These are phyloP conservation scores for Coemansia pectinata DNA, from an alignment of 192 early-diverging fungal species.

Conservation along the genomic window DNA sequence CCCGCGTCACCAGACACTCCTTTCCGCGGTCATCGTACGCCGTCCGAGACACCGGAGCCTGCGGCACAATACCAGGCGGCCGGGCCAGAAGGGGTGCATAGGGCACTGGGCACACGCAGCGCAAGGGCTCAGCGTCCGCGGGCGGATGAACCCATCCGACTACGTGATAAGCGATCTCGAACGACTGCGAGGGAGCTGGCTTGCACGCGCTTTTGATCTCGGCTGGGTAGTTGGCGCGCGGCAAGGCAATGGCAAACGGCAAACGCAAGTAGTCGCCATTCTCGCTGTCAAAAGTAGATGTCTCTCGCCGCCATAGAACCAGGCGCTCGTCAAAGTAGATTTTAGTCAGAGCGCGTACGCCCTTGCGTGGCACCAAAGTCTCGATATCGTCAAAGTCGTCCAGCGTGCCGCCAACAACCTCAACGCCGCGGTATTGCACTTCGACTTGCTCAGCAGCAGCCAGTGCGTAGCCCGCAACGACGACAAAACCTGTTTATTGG, in stretches of 20 bases:
- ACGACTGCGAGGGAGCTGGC: constrained; percentile 43
- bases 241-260: constrained; percentile 39
- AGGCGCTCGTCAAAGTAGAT: constrained; percentile 54
- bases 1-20: constrained; percentile 39
- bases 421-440: constrained; percentile 46
- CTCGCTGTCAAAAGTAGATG: neutral
- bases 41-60: constrained; percentile 26
- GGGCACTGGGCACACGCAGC: constrained; percentile 7
- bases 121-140: neutral
- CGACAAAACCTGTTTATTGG: constrained; percentile 27
- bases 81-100: constrained; percentile 25
- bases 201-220: constrained; percentile 27
- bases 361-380: constrained; percentile 28
- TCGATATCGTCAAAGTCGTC: constrained; percentile 39
- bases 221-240: constrained; percentile 45
- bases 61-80: constrained; percentile 14
- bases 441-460: constrained; percentile 18
- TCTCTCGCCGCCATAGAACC: constrained; percentile 29
- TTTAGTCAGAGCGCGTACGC: constrained; percentile 40
- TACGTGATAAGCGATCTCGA: constrained; percentile 49
- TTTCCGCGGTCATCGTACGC: constrained; percentile 45
- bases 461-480: constrained; percentile 16
- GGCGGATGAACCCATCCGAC: constrained; percentile 20
- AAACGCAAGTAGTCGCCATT: constrained; percentile 1
- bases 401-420: constrained; percentile 46